phyloP scores from a whole-genome alignment of 352 stramenopile species.

The Thalassiosira mediterranea region DNA sequence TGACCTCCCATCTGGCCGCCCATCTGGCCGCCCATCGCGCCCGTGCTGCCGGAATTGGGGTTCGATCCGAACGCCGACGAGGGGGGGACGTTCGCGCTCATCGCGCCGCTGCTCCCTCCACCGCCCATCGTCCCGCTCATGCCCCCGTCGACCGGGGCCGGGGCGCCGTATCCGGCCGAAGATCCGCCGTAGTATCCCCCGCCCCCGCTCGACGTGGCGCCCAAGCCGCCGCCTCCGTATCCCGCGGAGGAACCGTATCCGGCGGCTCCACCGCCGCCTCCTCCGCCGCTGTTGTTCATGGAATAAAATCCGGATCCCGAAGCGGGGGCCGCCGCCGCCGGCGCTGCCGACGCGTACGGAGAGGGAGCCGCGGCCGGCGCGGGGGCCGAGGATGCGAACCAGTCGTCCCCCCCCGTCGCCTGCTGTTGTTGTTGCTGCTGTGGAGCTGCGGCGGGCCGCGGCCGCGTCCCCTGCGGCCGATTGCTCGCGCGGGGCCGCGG shows the following conservation, averaged over 20 bases:
- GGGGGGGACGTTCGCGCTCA: background rate
- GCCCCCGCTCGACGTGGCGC: background rate
- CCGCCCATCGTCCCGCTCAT: constrained; percentile 14
- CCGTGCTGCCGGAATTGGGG: background rate
- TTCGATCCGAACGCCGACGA: background rate
- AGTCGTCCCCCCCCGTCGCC: constrained; percentile 12
- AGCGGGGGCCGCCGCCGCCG: background rate
- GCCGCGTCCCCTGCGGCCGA: no score
- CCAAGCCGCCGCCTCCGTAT: background rate
- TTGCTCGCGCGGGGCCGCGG: no score
- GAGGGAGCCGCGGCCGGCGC: background rate
- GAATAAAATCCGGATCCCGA: constrained; percentile 37
- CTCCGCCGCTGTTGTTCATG: constrained; percentile 10
- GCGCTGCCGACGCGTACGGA: no score
- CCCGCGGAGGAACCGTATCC: no score
- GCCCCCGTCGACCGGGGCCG: background rate
- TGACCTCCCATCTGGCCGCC: constrained; percentile 10
- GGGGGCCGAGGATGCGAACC: constrained; percentile 14
- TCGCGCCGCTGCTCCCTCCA: background rate
- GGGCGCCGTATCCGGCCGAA: background rate
- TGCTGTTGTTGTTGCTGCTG: background rate
- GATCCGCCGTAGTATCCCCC: constrained; percentile 17
- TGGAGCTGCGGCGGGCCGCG: background rate
- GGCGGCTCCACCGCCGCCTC: background rate
- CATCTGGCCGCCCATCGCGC: background rate